A percentile compares a stretch with the other conserved stretches of the same genome.
Evolutionary conservation across 1,284 basidiomycete genomes (phyloP).

Genomic region (Boletus sp.): DNA sequence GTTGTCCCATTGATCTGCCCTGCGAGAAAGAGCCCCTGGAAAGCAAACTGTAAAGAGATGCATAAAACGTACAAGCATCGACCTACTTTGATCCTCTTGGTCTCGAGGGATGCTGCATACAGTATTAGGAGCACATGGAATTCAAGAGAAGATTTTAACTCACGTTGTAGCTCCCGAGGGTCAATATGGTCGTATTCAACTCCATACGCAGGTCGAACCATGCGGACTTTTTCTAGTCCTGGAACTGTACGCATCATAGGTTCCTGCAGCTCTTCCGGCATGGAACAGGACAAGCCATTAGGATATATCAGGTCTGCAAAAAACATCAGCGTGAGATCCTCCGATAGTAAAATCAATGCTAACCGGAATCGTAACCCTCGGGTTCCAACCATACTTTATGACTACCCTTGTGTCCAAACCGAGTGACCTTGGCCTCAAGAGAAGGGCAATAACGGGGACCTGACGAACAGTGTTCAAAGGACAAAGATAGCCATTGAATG

Average conservation of each 20-base stretch:
- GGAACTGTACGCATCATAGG: conserved; percentile 77
- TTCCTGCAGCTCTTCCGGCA: conserved; percentile 81
- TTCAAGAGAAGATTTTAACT: conserved; percentile 22
- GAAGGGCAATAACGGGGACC: conserved; percentile 91
- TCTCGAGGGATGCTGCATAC: conserved; percentile 71
- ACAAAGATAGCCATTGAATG: neutral
- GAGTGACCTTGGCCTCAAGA: conserved; percentile 80
- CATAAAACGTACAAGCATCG: neutral
- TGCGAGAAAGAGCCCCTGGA: conserved; percentile 76
- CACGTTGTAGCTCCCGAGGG: conserved; percentile 72
- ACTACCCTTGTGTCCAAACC: conserved; percentile 67
- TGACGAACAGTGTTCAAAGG: conserved; percentile 23
- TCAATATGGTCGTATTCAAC: conserved; percentile 94
- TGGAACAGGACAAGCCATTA: conserved; percentile 83
- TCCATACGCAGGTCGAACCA: conserved; percentile 83
- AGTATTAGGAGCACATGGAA: conserved; percentile 1
- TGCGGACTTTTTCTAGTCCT: conserved; percentile 78
- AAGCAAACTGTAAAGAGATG: neutral
- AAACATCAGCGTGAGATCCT: neutral
- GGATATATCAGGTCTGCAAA: conserved; percentile 76
- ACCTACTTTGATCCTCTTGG: conserved; percentile 68
- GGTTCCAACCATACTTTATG: conserved; percentile 90
- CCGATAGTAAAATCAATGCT: conserved; percentile 8
- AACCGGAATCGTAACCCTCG: conserved; percentile 83
- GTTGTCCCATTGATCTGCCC: conserved; percentile 92